Base-by-base conservation (phyloP, 176 grass and related monocot species). In the Calamus simplicifolius region DNA sequence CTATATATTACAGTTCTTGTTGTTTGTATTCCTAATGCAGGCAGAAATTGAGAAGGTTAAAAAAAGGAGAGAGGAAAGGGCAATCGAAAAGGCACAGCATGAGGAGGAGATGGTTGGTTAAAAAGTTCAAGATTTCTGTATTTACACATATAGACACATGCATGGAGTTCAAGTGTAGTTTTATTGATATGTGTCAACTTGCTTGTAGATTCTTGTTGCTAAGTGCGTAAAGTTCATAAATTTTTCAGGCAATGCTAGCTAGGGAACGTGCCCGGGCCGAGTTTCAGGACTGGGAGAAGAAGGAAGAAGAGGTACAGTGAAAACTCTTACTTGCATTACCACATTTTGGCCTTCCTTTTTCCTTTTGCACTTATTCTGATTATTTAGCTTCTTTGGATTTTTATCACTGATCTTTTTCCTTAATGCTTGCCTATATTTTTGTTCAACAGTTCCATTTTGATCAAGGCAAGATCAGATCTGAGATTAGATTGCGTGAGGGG, bases 251-350 rank as follows among this genome's bases (percentile, higher is more conserved):
- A 67, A 60, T 97, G 62, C 51, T 97, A 76, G 87, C 87, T 29
- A 92, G 93, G 70, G 93, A 92, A 74, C 79, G 93, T 75, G 87
- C 93, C 50, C 75, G 83, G 7, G 93, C 87, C 4, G 93, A 98
- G 70, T 98, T 92, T 79, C 87, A 92, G 75, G 87, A 98, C 57
- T 98, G 87, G 93, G 93, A 98, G 59, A 98, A 98, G 87, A 98
- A 98, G 81, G 93, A 98, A 61, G 93, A 98, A 92, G 93, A 98
- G 81, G 93, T 92, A 52, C 25, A 43, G 12, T 43, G 35, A 43
- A 43, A 43, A 43, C 35, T 43, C 35, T 13, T 43, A 43, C 31
- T 38, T 38, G 10, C 8, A 43, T 43, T 43, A 12, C 10, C 35
- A 43, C 35, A 43, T 43, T 12, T 13, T 43, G 35, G 8, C 10